These are phyloP conservation scores for Monilinia fructicola DNA, from an alignment of 2,329 filamentous ascomycete species.

Conservation along the genomic window DNA sequence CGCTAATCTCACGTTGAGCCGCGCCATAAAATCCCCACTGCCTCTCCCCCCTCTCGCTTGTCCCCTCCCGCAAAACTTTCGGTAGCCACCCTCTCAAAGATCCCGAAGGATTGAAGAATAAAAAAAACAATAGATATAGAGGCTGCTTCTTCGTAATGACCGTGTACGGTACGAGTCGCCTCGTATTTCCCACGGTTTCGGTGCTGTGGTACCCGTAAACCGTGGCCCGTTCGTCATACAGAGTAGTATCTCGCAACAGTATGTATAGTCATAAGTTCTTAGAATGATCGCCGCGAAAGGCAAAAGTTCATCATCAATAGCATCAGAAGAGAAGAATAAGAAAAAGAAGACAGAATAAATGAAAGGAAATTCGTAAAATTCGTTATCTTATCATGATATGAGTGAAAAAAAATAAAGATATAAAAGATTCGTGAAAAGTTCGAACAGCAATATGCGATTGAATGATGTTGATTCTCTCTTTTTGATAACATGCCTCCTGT, in stretches of 20 bases:
- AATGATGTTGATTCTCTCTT: neutral
- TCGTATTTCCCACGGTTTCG: slow-evolving; percentile 36
- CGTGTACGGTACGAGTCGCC: slow-evolving; percentile 39
- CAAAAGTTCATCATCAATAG: neutral
- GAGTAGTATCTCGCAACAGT: slow-evolving; percentile 30
- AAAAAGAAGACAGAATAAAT: slow-evolving; percentile 17
- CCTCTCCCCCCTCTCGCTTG: slow-evolving; percentile 36
- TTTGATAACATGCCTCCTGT: slow-evolving; percentile 11
- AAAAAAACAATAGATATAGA: neutral
- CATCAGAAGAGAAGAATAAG: neutral
- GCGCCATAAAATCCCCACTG: neutral
- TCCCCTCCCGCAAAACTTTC: neutral
- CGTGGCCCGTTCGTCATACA: slow-evolving; percentile 28
- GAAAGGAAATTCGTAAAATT: slow-evolving; percentile 22
- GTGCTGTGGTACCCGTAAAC: slow-evolving; percentile 38
- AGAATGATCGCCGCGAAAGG: neutral
- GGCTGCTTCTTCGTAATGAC: slow-evolving; percentile 37
- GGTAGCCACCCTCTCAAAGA: neutral
- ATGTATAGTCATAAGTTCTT: slow-evolving; percentile 3
- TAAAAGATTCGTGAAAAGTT: slow-evolving; percentile 18
- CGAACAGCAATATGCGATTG: slow-evolving; percentile 23
- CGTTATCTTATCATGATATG: slow-evolving; percentile 23
- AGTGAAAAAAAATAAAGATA: slow-evolving; percentile 27
- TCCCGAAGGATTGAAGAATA: neutral
- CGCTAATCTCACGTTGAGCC: neutral